phyloP scores from a whole-genome alignment of 495 filamentous ascomycete genomes.

The Aspergillus steynii region DNA sequence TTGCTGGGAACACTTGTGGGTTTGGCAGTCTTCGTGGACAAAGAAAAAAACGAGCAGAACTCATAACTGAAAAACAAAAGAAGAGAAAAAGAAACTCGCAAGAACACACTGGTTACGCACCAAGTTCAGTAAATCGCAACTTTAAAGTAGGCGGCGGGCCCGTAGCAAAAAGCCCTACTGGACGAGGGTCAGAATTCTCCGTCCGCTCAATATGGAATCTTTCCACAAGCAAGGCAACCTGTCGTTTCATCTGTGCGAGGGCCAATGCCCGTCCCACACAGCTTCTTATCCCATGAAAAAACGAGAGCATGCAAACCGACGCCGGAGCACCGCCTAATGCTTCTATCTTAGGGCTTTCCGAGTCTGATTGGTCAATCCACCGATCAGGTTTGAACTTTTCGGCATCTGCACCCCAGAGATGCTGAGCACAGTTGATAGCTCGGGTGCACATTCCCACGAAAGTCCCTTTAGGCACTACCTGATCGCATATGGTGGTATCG shows the following conservation, averaged over 20 bases:
- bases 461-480: conserved; percentile 27
- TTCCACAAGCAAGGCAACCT: not conserved
- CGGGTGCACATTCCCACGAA: conserved; percentile 35
- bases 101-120: no score
- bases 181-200: not conserved
- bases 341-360: not conserved
- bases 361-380: conserved; percentile 29
- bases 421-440: conserved; percentile 31
- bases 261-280: conserved; percentile 8
- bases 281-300: conserved; percentile 12
- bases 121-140: not conserved
- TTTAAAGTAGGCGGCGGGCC: not conserved
- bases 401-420: conserved; percentile 41
- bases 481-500: conserved; percentile 34
- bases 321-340: not conserved
- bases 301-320: conserved; percentile 6
- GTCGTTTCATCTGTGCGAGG: not conserved
- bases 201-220: not conserved
- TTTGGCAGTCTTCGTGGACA: no score
- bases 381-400: conserved; percentile 44
- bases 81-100: no score
- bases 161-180: not conserved
- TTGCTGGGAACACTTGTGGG: no score
- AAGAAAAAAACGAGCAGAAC: no score
- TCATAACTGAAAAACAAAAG: no score